Percentiles rank a stretch among this genome's conserved stretches.
These are phyloP conservation scores for Yamadazyma laniorum DNA, from an alignment of 805 yeast genomes.

Conservation along the genomic window DNA sequence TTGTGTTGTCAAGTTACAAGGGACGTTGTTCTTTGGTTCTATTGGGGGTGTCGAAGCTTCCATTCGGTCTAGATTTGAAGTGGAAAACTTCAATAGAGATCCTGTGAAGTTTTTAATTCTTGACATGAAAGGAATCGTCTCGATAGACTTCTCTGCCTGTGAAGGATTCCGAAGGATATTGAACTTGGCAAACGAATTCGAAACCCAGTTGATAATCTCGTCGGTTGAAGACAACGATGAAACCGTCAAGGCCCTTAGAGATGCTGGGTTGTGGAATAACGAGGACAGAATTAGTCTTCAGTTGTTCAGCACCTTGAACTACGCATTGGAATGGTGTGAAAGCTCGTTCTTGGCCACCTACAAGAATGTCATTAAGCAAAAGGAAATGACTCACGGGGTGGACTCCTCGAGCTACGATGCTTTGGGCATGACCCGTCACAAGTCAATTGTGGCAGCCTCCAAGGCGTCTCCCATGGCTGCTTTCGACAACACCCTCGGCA, in stretches of 20 bases:
- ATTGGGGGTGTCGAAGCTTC: conserved; percentile 85
- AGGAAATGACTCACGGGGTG: conserved; percentile 4
- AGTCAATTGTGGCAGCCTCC: conserved; percentile 12
- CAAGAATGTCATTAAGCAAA: conserved; percentile 25
- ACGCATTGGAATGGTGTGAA: conserved; percentile 96
- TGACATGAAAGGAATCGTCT: conserved; percentile 78
- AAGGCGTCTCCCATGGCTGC: conserved; percentile 14
- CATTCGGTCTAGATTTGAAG: conserved; percentile 64
- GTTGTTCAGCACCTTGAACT: conserved; percentile 75
- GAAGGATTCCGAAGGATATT: conserved; percentile 90
- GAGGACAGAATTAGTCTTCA: conserved; percentile 44
- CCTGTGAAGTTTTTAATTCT: conserved; percentile 79
- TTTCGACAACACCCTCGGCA: conserved; percentile 28
- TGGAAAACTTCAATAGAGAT: conserved; percentile 43
- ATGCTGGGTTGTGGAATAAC: conserved; percentile 74
- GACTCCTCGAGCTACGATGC: conserved; percentile 10
- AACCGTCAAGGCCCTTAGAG: conserved; percentile 69
- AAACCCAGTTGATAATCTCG: conserved; percentile 71
- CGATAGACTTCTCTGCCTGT: conserved; percentile 92
- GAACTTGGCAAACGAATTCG: conserved; percentile 67
- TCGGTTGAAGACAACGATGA: conserved; percentile 69
- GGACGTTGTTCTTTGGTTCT: conserved; percentile 91
- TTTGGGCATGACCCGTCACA: conserved; percentile 16
- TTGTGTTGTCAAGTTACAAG: conserved; percentile 80
- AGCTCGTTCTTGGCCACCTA: conserved; percentile 75